These are phyloP conservation scores for Boletus semigastroideus DNA, from an alignment of 1,284 basidiomycete species.

Conservation along the genomic window DNA sequence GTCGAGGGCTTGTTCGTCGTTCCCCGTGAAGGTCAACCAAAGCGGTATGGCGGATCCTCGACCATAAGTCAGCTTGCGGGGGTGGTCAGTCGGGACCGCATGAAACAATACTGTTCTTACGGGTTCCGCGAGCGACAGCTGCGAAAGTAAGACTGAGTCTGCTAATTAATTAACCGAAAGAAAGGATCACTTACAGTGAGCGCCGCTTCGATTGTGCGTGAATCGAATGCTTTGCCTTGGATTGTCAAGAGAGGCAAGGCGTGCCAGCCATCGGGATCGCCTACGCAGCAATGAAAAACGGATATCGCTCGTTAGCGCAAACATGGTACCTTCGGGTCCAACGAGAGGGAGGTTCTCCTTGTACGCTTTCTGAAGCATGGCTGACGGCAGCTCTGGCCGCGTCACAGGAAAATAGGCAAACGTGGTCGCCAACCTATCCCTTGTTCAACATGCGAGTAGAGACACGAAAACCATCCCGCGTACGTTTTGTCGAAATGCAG, in stretches of 20 bases:
- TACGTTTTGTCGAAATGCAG: slow-evolving; percentile 45
- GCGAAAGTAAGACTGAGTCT: not conserved
- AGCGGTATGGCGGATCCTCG: slow-evolving; percentile 51
- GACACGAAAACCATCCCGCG: slow-evolving; percentile 7
- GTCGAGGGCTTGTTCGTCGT: slow-evolving; percentile 51
- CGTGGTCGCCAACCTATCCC: slow-evolving; percentile 25
- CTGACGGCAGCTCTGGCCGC: slow-evolving; percentile 45
- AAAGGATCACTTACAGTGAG: slow-evolving; percentile 38
- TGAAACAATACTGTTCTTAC: too few relatives aligned
- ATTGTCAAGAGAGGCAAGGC: slow-evolving; percentile 37
- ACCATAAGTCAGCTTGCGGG: slow-evolving; percentile 46
- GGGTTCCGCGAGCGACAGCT: slow-evolving; percentile 57
- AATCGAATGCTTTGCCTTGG: slow-evolving; percentile 45
- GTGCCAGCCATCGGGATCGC: slow-evolving; percentile 51
- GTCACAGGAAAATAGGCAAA: slow-evolving; percentile 44
- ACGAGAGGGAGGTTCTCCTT: slow-evolving; percentile 39
- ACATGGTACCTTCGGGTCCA: slow-evolving; percentile 38
- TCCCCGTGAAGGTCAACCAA: slow-evolving; percentile 41
- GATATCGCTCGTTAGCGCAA: not conserved
- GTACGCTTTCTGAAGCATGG: slow-evolving; percentile 47
- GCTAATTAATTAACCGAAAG: not conserved
- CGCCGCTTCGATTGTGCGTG: slow-evolving; percentile 38
- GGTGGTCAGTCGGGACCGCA: too few relatives aligned
- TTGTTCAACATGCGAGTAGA: not conserved
- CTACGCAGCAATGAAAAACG: slow-evolving; percentile 4